Base-by-base conservation (phyloP, 768 basidiomycete species). In the Suillus paluster region DNA sequence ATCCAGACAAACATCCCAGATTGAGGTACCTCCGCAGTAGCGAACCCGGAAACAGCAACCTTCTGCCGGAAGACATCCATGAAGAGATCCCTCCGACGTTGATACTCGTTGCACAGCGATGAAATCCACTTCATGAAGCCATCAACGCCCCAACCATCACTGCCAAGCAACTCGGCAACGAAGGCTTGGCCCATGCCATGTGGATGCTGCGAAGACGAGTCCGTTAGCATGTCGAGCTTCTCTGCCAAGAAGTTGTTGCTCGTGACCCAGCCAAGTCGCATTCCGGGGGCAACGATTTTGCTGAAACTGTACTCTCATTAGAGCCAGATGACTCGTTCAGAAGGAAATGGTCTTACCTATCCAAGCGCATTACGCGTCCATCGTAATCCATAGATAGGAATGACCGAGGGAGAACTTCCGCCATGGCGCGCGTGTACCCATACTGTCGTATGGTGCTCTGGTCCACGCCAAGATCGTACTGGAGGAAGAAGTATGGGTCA, bases 1-100 rank as follows among this genome's bases (percentile, higher is more conserved):
- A 83, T 75, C 83, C 83, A 86, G 45, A 84, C 74, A 70, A 86
- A 86, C 84, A 86, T 86, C 63, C 85, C 84, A 11, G 81, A 83
- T 58, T 80, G 62, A 3, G 73, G 71, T 2, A 55, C 67, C 46
- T 74, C 71, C 1, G 78, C 78, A 38, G 71, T 73, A 11, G 73
- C 82, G 38, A 73, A 64, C 9, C 77, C 75, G 46, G 72, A 70
- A 14, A 63, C 46, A 7, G 62, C 72, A 38, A 81, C 72, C 57
- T 78, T 73, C 53, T 68, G 65, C 54, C 59, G 62, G 70, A 80
- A 82, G 15, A 73, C 64, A 12, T 75, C 74, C 68, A 84, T 76
- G 72, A 84, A 83, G 59, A 79, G 72, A 65, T 84, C 81, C 2
- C 84, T 76, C 53, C 82, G 79, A 41, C 79, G 73, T 63, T 83